Conservation (phyloP, 176 grass and related monocot genomes). For the Triticum monococcum region DNA sequence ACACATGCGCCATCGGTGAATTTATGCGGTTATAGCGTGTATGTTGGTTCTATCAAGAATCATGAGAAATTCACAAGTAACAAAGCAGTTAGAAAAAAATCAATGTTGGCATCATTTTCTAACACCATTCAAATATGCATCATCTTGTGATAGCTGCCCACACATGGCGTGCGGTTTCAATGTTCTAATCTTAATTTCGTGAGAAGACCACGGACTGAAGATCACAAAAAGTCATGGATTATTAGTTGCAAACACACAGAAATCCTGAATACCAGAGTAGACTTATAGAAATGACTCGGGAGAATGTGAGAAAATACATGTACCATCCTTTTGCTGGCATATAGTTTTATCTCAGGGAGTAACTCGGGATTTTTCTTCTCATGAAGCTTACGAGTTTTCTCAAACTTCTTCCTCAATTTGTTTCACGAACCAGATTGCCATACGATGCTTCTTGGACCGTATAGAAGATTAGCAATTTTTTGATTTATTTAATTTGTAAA, state of each 20-base stretch:
- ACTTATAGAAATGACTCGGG: not conserved
- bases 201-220: not conserved
- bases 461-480: too few relatives aligned
- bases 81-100: not conserved
- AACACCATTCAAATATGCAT: too few relatives aligned
- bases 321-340: constrained; percentile 92
- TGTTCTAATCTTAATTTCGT: not conserved
- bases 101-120: not conserved
- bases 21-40: not conserved
- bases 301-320: constrained; percentile 14
- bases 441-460: constrained; percentile 41
- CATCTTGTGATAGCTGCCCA: too few relatives aligned
- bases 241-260: not conserved
- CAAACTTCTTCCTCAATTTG: constrained; percentile 75
- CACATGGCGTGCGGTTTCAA: not conserved
- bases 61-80: not conserved
- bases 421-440: constrained; percentile 85
- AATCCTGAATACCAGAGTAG: not conserved
- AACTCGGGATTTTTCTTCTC: constrained; percentile 34
- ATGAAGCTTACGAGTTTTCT: constrained; percentile 49
- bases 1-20: not conserved
- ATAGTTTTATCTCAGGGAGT: constrained; percentile 60
- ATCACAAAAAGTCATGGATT: not conserved
- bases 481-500: too few relatives aligned
- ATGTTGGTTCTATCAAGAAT: not conserved